These are phyloP conservation scores for Pelargonium cotyledonis DNA, from an alignment of 441 rosid genomes.

Conservation along the genomic window DNA sequence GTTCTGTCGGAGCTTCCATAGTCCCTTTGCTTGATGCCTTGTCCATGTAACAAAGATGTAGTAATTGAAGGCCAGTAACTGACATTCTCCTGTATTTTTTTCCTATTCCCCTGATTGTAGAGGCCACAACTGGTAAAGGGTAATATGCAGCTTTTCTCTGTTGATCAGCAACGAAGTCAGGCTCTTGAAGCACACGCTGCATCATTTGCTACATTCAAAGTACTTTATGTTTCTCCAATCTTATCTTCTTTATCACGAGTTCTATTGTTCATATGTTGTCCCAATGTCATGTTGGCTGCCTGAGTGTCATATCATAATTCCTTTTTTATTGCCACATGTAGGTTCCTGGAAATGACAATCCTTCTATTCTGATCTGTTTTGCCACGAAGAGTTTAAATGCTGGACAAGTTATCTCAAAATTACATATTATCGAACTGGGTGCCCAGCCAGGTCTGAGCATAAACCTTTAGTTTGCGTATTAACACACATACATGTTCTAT, in stretches of 20 bases:
- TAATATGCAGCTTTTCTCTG: constrained; percentile 96
- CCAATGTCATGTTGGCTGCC: too few relatives aligned
- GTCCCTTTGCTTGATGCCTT: too few relatives aligned
- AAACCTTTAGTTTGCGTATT: neutral
- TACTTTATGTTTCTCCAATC: constrained; percentile 16
- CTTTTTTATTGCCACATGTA: constrained; percentile 20
- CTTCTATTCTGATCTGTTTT: constrained; percentile 85
- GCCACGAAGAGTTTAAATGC: constrained; percentile 83
- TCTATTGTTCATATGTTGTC: too few relatives aligned
- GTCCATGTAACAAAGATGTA: too few relatives aligned
- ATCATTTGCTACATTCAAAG: constrained; percentile 84
- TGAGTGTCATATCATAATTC: neutral
- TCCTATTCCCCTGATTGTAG: constrained; percentile 47
- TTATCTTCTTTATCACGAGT: too few relatives aligned
- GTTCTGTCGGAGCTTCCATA: too few relatives aligned
- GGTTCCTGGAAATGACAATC: constrained; percentile 95
- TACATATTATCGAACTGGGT: constrained; percentile 98
- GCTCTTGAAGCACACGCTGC: constrained; percentile 99
- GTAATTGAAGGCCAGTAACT: too few relatives aligned
- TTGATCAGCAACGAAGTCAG: constrained; percentile 99
- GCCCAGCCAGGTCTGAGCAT: constrained; percentile 75
- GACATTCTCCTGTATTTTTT: too few relatives aligned
- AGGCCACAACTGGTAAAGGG: constrained; percentile 94
- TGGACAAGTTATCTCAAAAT: constrained; percentile 83
- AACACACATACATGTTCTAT: too few relatives aligned